These are phyloP conservation scores for Paramarasmius palmivorus DNA, from an alignment of 1,284 basidiomycete species.

Conservation along the genomic window DNA sequence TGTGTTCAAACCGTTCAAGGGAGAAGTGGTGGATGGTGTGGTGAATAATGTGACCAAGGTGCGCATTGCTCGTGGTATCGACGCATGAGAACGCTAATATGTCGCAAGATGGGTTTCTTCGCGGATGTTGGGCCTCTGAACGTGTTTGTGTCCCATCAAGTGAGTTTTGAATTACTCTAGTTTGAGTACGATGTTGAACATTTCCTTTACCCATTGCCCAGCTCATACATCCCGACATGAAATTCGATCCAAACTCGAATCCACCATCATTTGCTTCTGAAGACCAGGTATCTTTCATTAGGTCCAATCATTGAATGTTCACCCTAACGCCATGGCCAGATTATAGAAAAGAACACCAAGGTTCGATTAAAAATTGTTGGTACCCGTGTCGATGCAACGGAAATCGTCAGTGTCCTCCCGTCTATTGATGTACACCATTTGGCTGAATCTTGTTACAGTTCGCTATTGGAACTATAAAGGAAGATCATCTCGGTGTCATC, in stretches of 20 bases:
- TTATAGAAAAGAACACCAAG: slow-evolving; percentile 91
- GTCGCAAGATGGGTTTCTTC: slow-evolving; percentile 92
- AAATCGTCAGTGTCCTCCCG: slow-evolving; percentile 68
- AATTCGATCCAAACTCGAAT: slow-evolving; percentile 91
- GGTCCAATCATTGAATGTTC: slow-evolving; percentile 4
- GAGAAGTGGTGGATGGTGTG: slow-evolving; percentile 96
- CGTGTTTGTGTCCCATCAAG: slow-evolving; percentile 94
- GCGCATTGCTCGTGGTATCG: slow-evolving; percentile 23
- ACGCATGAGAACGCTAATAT: neutral
- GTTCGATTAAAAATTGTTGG: slow-evolving; percentile 96
- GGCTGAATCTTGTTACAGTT: slow-evolving; percentile 2
- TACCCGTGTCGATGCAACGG: slow-evolving; percentile 94
- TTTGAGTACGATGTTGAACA: slow-evolving; percentile 17
- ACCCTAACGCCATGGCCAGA: slow-evolving; percentile 40
- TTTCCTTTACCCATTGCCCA: slow-evolving; percentile 31
- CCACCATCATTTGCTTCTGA: slow-evolving; percentile 90
- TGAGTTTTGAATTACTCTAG: slow-evolving; percentile 41
- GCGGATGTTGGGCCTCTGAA: slow-evolving; percentile 92
- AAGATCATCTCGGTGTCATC: slow-evolving; percentile 16
- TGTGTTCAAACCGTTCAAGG: slow-evolving; percentile 98
- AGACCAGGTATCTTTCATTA: slow-evolving; percentile 66
- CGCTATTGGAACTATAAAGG: slow-evolving; percentile 16
- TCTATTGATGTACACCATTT: neutral
- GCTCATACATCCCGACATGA: slow-evolving; percentile 92
- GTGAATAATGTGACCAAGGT: slow-evolving; percentile 97